phyloP scores from a whole-genome alignment of 2,329 filamentous ascomycete genomes.

The Talaromyces piceae region DNA sequence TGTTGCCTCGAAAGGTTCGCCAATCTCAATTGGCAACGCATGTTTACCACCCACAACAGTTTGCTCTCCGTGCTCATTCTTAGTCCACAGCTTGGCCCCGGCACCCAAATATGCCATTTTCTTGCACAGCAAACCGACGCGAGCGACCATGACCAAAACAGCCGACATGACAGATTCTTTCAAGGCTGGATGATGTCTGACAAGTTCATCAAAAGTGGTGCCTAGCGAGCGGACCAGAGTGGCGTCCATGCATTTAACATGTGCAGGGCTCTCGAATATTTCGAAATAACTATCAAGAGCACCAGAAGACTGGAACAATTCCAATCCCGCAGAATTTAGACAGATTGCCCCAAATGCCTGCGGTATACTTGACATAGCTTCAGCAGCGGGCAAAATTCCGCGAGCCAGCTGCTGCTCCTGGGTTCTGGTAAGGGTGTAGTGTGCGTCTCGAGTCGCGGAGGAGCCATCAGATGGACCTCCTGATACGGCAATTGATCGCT shows the following conservation, averaged over 20 bases:
- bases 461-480: conserved; percentile 27
- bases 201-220: conserved; percentile 83
- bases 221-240: conserved; percentile 69
- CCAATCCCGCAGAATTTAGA: conserved; percentile 78
- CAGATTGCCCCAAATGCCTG: conserved; percentile 89
- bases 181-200: conserved; percentile 82
- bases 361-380: conserved; percentile 81
- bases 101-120: conserved; percentile 62
- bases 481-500: conserved; percentile 28
- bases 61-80: conserved; percentile 51
- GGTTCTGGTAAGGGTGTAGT: conserved; percentile 25
- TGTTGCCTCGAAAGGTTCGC: conserved; percentile 20
- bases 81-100: conserved; percentile 70
- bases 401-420: conserved; percentile 42
- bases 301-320: conserved; percentile 73
- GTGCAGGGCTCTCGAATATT: conserved; percentile 88
- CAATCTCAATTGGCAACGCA: conserved; percentile 29
- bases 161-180: conserved; percentile 73
- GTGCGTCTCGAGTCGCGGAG: conserved; percentile 12
- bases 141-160: conserved; percentile 81
- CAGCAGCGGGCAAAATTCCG: conserved; percentile 77
- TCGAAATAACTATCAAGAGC: conserved; percentile 85
- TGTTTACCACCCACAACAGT: conserved; percentile 51
- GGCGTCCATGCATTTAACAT: conserved; percentile 78
- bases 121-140: conserved; percentile 67